These are phyloP conservation scores for Pyrus hybrid DNA, from an alignment of 331 rosid genomes.

Conservation along the genomic window DNA sequence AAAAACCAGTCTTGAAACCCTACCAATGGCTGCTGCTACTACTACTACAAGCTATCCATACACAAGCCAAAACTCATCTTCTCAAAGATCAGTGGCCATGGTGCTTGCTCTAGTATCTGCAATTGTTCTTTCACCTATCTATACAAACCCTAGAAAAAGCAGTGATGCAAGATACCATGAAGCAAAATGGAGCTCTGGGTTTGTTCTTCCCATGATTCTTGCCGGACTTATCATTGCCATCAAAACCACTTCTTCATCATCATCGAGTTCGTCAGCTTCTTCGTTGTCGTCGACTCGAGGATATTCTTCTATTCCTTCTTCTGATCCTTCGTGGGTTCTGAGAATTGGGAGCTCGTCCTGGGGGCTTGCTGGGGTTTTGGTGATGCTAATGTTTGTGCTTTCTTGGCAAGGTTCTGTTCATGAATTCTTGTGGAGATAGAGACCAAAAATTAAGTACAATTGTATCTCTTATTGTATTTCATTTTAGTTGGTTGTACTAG, in stretches of 20 bases:
- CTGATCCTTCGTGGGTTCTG: conserved; percentile 70
- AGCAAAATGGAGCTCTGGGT: conserved; percentile 61
- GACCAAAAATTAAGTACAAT: background rate
- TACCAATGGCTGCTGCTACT: conserved; percentile 38
- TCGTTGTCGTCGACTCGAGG: conserved; percentile 8
- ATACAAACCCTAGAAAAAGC: conserved; percentile 10
- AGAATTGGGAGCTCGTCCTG: conserved; percentile 71
- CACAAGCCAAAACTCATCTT: conserved; percentile 47
- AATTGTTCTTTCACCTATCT: conserved; percentile 59
- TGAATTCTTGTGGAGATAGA: conserved; percentile 64
- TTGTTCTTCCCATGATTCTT: conserved; percentile 74
- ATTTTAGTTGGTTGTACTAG: background rate
- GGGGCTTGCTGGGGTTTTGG: conserved; percentile 66
- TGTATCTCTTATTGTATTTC: background rate
- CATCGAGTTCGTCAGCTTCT: conserved; percentile 1
- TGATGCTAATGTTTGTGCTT: conserved; percentile 63
- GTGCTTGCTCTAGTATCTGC: conserved; percentile 66
- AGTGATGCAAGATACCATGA: conserved; percentile 34
- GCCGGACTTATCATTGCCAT: conserved; percentile 76
- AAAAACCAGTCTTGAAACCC: background rate
- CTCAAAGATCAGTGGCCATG: conserved; percentile 72
- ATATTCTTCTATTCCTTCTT: conserved; percentile 33
- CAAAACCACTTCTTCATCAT: conserved; percentile 37
- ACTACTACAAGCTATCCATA: conserved; percentile 12
- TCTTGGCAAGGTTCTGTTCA: conserved; percentile 63